phyloP scores from a whole-genome alignment of 2,329 filamentous ascomycete species.

The Plectosphaerella plurivora region DNA sequence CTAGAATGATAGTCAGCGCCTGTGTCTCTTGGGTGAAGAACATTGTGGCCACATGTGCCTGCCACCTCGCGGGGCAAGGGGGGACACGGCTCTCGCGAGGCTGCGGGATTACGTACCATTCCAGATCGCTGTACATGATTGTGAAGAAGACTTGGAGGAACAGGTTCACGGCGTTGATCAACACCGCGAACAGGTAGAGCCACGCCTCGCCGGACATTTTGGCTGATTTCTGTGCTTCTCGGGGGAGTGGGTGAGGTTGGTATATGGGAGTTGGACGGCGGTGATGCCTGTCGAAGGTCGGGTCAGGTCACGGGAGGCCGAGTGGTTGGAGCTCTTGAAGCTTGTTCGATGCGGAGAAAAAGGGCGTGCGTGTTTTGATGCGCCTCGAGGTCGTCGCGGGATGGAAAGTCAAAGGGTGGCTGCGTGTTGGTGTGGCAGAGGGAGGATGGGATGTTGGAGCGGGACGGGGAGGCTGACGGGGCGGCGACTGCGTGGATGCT shows the following conservation, averaged over 20 bases:
- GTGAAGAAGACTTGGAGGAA: conserved; percentile 99
- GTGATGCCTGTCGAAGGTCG: conserved; percentile 5
- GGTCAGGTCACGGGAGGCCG: neutral
- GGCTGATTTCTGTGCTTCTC: conserved; percentile 10
- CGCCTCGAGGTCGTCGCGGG: too few relatives aligned
- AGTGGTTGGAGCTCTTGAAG: conserved; percentile 3
- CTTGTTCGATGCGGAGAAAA: neutral
- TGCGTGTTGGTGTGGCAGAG: too few relatives aligned
- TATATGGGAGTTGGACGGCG: neutral
- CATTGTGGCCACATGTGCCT: neutral
- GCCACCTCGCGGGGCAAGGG: neutral
- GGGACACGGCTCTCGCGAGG: neutral
- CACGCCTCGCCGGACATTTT: conserved; percentile 95
- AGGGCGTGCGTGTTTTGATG: too few relatives aligned
- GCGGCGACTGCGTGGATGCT: too few relatives aligned
- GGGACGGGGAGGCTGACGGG: too few relatives aligned
- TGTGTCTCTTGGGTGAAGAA: conserved; percentile 20
- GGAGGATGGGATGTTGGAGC: too few relatives aligned
- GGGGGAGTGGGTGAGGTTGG: neutral
- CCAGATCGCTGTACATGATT: conserved; percentile 99
- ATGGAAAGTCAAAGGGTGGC: too few relatives aligned
- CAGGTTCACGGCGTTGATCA: conserved; percentile 99
- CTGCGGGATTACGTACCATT: conserved; percentile 67
- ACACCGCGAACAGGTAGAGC: conserved; percentile 94
- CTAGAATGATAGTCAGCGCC: conserved; percentile 37